phyloP scores from a whole-genome alignment of 1,284 basidiomycete species.

The Microbotryomycetes sp. region DNA sequence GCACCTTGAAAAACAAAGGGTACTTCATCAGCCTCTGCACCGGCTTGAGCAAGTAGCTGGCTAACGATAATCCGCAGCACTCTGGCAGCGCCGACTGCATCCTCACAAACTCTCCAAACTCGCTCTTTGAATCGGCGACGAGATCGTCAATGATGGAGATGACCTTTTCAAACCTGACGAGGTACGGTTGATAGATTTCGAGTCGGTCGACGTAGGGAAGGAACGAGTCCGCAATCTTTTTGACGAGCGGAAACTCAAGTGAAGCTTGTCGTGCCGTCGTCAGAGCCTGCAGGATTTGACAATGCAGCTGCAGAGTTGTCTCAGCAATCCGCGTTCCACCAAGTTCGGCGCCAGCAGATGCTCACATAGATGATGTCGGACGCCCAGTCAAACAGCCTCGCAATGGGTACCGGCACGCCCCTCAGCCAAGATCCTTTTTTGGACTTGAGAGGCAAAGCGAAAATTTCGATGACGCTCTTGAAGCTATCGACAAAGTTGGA shows the following conservation, averaged over 20 bases:
- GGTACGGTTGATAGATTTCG: slow-evolving; percentile 76
- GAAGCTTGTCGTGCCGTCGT: slow-evolving; percentile 44
- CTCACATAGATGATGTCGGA: slow-evolving; percentile 58
- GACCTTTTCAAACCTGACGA: slow-evolving; percentile 61
- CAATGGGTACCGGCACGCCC: slow-evolving; percentile 61
- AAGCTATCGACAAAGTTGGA: slow-evolving; percentile 58
- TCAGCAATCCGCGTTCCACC: not conserved
- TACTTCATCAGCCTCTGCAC: slow-evolving; percentile 65
- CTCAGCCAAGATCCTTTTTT: slow-evolving; percentile 66
- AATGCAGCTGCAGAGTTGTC: slow-evolving; percentile 52
- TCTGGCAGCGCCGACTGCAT: slow-evolving; percentile 57
- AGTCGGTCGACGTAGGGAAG: slow-evolving; percentile 56
- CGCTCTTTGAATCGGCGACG: slow-evolving; percentile 51
- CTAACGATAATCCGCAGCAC: slow-evolving; percentile 56
- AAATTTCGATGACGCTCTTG: slow-evolving; percentile 56
- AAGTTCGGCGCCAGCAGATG: no score
- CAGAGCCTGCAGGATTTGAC: slow-evolving; percentile 53
- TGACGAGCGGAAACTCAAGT: slow-evolving; percentile 47
- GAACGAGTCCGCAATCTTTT: slow-evolving; percentile 52
- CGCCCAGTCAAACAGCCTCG: slow-evolving; percentile 70
- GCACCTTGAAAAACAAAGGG: slow-evolving; percentile 63
- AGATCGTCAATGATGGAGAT: slow-evolving; percentile 52
- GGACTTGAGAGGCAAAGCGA: slow-evolving; percentile 58
- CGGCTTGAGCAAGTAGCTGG: slow-evolving; percentile 64
- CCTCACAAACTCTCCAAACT: slow-evolving; percentile 75